phyloP scores from a whole-genome alignment of 129 eudicot species.

The Solidago caesia region DNA sequence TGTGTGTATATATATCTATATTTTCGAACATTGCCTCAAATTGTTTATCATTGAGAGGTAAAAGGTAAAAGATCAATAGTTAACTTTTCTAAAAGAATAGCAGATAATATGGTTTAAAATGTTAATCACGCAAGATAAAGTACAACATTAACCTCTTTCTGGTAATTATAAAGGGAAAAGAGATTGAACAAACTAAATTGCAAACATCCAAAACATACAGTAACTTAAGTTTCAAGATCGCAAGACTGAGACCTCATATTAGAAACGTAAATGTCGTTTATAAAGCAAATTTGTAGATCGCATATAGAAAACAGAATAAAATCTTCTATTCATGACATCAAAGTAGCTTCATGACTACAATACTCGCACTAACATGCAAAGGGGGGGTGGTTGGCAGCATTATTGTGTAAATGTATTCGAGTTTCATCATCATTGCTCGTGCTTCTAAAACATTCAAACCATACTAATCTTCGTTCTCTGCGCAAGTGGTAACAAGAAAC shows the following conservation, averaged over 20 bases:
- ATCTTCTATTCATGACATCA: constrained; percentile 5
- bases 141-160: too few relatives aligned
- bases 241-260: too few relatives aligned
- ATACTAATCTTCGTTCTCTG: constrained; percentile 2
- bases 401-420: background rate
- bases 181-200: background rate
- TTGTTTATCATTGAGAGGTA: too few relatives aligned
- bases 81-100: too few relatives aligned
- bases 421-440: constrained; percentile 16
- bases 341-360: background rate
- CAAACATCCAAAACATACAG: background rate
- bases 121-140: too few relatives aligned
- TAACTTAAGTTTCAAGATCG: background rate
- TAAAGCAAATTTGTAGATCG: background rate
- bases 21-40: too few relatives aligned
- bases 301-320: constrained; percentile 6
- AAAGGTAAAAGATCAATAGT: too few relatives aligned
- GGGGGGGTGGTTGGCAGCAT: background rate
- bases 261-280: background rate
- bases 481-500: background rate
- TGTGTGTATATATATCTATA: too few relatives aligned
- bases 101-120: too few relatives aligned
- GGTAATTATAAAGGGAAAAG: background rate
- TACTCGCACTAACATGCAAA: background rate
- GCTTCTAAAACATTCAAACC: constrained; percentile 15